Evolutionary conservation across 495 filamentous ascomycete species (phyloP), one percentile per base, ranked within the genome.

Genomic region (Talaromyces wortmannii): DNA sequence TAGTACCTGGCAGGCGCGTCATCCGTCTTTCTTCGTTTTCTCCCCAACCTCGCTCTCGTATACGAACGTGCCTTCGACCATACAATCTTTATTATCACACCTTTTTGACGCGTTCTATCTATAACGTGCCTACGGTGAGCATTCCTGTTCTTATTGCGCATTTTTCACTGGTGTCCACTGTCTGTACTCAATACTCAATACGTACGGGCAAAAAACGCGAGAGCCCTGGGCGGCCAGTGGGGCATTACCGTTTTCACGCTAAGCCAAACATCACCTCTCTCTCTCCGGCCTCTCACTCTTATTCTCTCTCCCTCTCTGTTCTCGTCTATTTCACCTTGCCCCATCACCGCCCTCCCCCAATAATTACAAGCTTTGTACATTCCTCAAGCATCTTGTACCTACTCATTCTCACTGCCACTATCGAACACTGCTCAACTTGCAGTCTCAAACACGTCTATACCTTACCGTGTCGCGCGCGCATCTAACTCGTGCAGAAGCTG

Each of bases 201-300:
- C 13, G 36, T 40, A 40, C 13, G 36, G 36, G 36, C 36, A 51
- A 40, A 50, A 31, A 17, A 45, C 52, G 52, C 36, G 52, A 45
- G 42, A 42, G 52, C 7, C 32, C 16, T 52, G 50, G 52, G 29
- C 45, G 52, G 67, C 23, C 60, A 66, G 73, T 75, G 74, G 72
- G 71, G 72, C 69, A 61, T 61, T 65, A 63, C 58, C 64, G 56
- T 60, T 73, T 74, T 65, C 71, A 69, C 74, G 74, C 74, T 77
- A 77, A 68, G 71, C 74, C 74, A 75, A 75, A 75, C 71, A 75
- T 71, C 67, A 60, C 65, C 69, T 70, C 48, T 69, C 8, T 73
- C 65, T 8, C 17, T 5, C 11, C 16, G 7, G 36, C n/a, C 15
- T 53, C 23, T n/a, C 30, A 31, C 8, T 31, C 42, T 53, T 42